A percentile compares a stretch with the other conserved stretches of the same genome.
phyloP scores from a whole-genome alignment of 208 protist genomes.

The Trypanosoma conorhini region DNA sequence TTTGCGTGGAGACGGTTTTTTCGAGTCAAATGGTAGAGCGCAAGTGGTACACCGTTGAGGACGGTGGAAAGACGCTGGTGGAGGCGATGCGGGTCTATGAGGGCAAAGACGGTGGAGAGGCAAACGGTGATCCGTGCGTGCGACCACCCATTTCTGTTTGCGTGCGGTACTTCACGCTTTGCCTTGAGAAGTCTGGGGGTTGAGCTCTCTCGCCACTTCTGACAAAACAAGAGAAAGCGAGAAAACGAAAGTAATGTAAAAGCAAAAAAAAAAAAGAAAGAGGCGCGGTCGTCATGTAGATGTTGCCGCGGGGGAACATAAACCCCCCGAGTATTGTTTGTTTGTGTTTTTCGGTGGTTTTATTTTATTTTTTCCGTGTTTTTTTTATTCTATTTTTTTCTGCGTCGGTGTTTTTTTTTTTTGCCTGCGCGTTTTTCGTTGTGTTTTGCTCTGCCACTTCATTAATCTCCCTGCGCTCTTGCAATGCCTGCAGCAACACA shows the following conservation, averaged over 20 bases:
- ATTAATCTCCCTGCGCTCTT: not conserved
- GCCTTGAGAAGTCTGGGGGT: not conserved
- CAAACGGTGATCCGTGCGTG: not conserved
- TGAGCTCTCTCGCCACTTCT: not conserved
- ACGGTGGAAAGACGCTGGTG: conserved; percentile 38
- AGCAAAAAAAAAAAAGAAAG: too few species aligned
- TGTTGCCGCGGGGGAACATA: not conserved
- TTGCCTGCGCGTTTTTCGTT: too few species aligned
- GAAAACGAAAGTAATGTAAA: conserved; percentile 12
- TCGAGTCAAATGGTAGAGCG: conserved; percentile 39
- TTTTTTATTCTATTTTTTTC: conserved; percentile 1
- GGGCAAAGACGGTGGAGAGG: not conserved
- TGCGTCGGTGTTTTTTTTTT: too few species aligned
- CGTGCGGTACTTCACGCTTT: conserved; percentile 24
- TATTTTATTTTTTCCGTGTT: conserved; percentile 1
- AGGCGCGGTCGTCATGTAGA: not conserved
- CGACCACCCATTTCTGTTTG: conserved; percentile 28
- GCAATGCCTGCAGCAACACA: conserved; percentile 12
- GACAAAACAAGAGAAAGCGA: not conserved
- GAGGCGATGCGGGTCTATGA: conserved; percentile 3
- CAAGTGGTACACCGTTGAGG: conserved; percentile 38
- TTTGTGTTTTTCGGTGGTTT: conserved; percentile 1
- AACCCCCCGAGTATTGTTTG: not conserved
- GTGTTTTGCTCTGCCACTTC: not conserved
- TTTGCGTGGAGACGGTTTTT: conserved; percentile 51